phyloP scores from a whole-genome alignment of 2,329 filamentous ascomycete species.

The Stagonosporopsis vannaccii region DNA sequence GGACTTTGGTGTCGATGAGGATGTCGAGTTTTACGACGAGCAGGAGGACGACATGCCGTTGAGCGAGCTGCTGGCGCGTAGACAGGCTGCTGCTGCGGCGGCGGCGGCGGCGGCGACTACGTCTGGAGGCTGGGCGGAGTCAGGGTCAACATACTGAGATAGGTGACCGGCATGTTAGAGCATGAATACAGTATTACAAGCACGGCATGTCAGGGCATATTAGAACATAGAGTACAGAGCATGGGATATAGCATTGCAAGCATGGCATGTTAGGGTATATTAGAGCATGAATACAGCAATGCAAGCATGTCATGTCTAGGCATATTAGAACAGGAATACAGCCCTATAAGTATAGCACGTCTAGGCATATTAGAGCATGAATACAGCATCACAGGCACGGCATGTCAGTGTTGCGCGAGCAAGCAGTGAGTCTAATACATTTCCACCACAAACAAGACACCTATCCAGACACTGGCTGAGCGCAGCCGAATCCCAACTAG shows the following conservation, averaged over 20 bases:
- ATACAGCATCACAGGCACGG: not conserved
- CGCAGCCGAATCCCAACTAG: not conserved
- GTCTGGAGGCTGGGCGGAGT: not conserved
- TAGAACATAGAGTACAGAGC: not conserved
- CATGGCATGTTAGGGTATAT: no score
- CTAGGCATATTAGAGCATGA: not conserved
- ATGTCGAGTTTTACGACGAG: conserved; percentile 70
- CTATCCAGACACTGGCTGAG: conserved; percentile 7
- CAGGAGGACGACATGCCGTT: conserved; percentile 74
- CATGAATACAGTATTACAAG: not conserved
- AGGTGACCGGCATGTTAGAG: not conserved
- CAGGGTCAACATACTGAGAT: not conserved
- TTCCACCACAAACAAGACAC: conserved; percentile 22
- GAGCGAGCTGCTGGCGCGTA: conserved; percentile 65
- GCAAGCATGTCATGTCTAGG: no score
- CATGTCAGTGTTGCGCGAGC: conserved; percentile 24
- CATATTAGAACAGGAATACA: no score
- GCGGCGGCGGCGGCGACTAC: not conserved
- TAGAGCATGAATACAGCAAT: no score
- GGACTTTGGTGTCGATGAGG: conserved; percentile 83
- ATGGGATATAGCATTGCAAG: no score
- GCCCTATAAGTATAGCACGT: no score
- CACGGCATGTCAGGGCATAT: no score
- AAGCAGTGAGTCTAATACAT: conserved; percentile 34
- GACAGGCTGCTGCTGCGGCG: conserved; percentile 20